Percentiles rank a stretch among this genome's conserved stretches.
These are phyloP conservation scores for Botryotinia calthae DNA, from an alignment of 2,329 filamentous ascomycete species.

Conservation along the genomic window DNA sequence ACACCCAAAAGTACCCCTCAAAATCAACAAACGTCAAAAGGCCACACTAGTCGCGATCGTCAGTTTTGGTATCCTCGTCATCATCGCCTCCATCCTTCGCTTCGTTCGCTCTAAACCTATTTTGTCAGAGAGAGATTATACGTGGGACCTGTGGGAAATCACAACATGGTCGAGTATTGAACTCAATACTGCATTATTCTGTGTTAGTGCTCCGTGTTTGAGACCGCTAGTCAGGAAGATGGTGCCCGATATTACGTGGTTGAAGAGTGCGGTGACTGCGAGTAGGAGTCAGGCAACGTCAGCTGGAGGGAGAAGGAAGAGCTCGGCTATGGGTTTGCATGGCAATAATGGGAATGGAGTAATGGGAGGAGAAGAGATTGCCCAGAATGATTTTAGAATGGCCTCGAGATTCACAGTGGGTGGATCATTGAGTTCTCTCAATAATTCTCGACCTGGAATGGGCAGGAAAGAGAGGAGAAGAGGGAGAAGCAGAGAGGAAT, in stretches of 20 bases:
- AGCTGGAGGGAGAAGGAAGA: not conserved
- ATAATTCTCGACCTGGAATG: not conserved
- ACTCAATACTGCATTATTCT: conserved; percentile 2
- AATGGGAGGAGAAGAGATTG: not conserved
- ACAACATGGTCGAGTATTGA: conserved; percentile 10
- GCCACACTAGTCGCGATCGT: not conserved
- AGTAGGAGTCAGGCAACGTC: not conserved
- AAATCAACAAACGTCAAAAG: not conserved
- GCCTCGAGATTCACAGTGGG: not conserved
- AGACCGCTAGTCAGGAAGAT: not conserved
- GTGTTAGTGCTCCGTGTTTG: not conserved
- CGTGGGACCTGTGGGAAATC: conserved; percentile 9
- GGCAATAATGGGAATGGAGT: too few relatives aligned
- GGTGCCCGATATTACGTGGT: not conserved
- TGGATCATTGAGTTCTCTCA: not conserved
- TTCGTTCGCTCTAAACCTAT: not conserved
- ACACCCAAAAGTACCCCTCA: not conserved
- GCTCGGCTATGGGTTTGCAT: not conserved
- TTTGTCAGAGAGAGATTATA: not conserved
- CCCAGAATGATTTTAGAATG: not conserved
- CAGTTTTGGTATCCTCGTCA: not conserved
- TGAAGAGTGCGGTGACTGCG: not conserved
- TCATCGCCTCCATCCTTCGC: not conserved
- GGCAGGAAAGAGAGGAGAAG: not conserved
- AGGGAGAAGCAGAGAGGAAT: not conserved